Evolutionary conservation across 1,284 basidiomycete species (phyloP), one percentile per base, ranked within the genome.

Genomic region (Leucoagaricus sp.): DNA sequence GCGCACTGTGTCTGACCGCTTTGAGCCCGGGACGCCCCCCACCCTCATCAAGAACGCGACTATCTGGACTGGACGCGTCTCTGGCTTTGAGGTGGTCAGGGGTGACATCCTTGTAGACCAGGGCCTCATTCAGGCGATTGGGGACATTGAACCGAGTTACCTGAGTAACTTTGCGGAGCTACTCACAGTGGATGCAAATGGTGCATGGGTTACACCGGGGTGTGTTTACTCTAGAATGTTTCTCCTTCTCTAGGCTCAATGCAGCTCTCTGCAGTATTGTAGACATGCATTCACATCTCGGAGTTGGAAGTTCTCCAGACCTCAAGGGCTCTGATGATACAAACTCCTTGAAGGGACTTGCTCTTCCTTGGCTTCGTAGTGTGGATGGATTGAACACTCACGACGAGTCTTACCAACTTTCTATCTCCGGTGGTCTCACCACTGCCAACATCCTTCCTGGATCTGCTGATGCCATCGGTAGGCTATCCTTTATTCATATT

Each of bases 281-380:
- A 36, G 88, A 91, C 65, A 74, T 91, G 60, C 90, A 94, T 69
- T 89, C 87, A 3, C 92, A 94, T 64, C 67, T 91, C 19, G 91
- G 89, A 3, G 79, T 91, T 3, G 76, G 82, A 59, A 78, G 84
- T 45, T 66, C 78, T 0, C 90, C 91, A 0, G 64, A 55, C 0
- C 73, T 90, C 2, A 62, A 58, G 1, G 87, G 86, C 28, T 66
- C 80, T 1, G 63, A 65, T 21, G 84, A 87, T 62, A 72, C 70
- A n/a, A 85, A 87, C 56, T 79, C 77, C 23, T 34, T 65, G 47
- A 74, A 75, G 51, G 77, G 75, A 2, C 68, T 75, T 21, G 71
- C 75, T 28, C 71, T 79, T 29, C 86, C 89, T 3, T 81, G 77
- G 77, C 67, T 81, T 50, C 71, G 77, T 23, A 76, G 75, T 57